Evolutionary conservation across 768 basidiomycete genomes (phyloP).

Genomic region (Fomitopsis serialis): DNA sequence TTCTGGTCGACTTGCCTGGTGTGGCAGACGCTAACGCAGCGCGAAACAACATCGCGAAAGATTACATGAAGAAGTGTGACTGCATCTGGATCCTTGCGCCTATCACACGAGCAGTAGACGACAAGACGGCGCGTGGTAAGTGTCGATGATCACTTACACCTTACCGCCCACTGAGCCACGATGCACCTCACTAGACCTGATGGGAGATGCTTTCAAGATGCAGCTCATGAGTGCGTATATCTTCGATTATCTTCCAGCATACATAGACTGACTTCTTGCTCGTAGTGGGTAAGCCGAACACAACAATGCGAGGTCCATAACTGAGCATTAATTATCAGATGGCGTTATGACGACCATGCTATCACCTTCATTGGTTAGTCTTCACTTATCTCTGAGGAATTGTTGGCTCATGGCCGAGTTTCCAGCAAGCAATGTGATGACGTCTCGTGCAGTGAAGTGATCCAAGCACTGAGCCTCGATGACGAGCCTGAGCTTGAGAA

Average conservation of each 20-base stretch:
- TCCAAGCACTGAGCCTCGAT: conserved; percentile 42
- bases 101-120: conserved; percentile 58
- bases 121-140: conserved; percentile 55
- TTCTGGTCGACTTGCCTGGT: conserved; percentile 63
- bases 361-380: conserved; percentile 56
- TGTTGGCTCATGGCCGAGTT: neutral
- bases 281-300: conserved; percentile 9
- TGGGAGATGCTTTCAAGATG: conserved; percentile 59
- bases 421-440: conserved; percentile 61
- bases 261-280: conserved; percentile 1
- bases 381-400: neutral
- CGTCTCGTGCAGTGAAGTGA: conserved; percentile 54
- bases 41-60: conserved; percentile 55
- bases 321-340: neutral
- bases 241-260: neutral
- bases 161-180: neutral
- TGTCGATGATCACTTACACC: neutral
- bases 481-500: conserved; percentile 47
- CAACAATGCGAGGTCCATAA: neutral
- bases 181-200: conserved; percentile 34
- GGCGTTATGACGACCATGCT: conserved; percentile 44
- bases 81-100: conserved; percentile 67
- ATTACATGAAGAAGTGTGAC: conserved; percentile 62
- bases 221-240: conserved; percentile 50
- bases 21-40: conserved; percentile 64